Evolutionary conservation across 2,329 filamentous ascomycete genomes (phyloP).

Genomic region (Parastagonospora avenae): DNA sequence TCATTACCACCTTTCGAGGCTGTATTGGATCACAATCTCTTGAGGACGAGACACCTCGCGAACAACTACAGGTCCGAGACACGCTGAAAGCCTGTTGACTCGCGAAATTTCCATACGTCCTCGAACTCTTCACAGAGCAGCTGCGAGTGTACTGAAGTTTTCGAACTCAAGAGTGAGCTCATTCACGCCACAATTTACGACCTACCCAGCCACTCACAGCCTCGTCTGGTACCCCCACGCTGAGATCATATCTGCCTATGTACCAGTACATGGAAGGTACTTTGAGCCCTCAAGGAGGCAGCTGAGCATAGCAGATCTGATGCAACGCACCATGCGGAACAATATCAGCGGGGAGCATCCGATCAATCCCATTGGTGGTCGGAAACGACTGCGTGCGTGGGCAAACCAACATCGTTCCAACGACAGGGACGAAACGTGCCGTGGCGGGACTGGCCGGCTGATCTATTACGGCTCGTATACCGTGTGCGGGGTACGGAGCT

Average conservation of each 20-base stretch:
- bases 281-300: neutral
- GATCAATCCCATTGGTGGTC: conserved; percentile 11
- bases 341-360: conserved; percentile 21
- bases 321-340: conserved; percentile 10
- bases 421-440: conserved; percentile 16
- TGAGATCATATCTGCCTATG: neutral
- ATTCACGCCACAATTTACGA: too few species aligned
- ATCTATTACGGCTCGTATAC: conserved; percentile 22
- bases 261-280: conserved; percentile 14
- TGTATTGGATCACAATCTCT: too few species aligned
- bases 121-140: too few species aligned
- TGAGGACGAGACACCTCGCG: too few species aligned
- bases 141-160: too few species aligned
- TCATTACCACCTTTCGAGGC: too few species aligned
- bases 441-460: conserved; percentile 30
- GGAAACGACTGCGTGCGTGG: conserved; percentile 1
- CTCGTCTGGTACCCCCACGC: neutral
- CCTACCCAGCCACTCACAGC: neutral
- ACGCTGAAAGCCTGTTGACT: too few species aligned
- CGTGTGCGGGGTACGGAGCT: conserved; percentile 29
- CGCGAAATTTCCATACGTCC: too few species aligned
- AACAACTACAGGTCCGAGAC: too few species aligned
- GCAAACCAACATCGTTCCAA: conserved; percentile 10
- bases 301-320: conserved; percentile 9
- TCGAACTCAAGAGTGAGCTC: neutral